Conservation (phyloP, 495 filamentous ascomycete species). For the Penicillium riverlandense region DNA sequence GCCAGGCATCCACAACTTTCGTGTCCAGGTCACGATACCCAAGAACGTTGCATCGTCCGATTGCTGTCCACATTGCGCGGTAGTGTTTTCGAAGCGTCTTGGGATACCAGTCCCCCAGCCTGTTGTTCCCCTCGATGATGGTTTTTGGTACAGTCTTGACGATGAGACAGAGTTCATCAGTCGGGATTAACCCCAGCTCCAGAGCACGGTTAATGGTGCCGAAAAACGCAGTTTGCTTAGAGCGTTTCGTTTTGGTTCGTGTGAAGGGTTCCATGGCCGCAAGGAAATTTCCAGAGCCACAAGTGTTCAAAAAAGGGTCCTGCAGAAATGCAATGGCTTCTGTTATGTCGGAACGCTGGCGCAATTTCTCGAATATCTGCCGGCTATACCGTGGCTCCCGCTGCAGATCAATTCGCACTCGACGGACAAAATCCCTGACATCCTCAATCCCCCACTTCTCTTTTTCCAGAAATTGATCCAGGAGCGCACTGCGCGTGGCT, state of each 20-base stretch:
- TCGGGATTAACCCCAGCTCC: conserved; percentile 29
- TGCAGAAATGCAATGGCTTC: conserved; percentile 34
- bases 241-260: conserved; percentile 6
- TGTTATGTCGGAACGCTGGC: conserved; percentile 13
- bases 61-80: conserved; percentile 31
- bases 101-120: conserved; percentile 8
- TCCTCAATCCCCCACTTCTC: conserved; percentile 16
- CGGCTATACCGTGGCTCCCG: conserved; percentile 34
- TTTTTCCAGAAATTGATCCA: conserved; percentile 14
- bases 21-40: conserved; percentile 25
- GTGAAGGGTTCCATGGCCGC: conserved; percentile 16
- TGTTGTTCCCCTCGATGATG: conserved; percentile 10
- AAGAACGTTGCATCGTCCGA: conserved; percentile 31
- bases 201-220: conserved; percentile 26
- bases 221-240: conserved; percentile 14
- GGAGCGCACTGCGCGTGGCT: conserved; percentile 2
- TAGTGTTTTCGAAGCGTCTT: conserved; percentile 15
- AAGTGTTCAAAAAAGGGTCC: conserved; percentile 34
- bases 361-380: conserved; percentile 31
- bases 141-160: conserved; percentile 17
- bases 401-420: conserved; percentile 28
- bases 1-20: conserved; percentile 23
- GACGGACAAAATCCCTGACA: conserved; percentile 19
- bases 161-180: conserved; percentile 28
- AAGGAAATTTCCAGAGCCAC: conserved; percentile 33